Conservation (phyloP, 2,329 filamentous ascomycete species). For the Alternaria tenuissima region DNA sequence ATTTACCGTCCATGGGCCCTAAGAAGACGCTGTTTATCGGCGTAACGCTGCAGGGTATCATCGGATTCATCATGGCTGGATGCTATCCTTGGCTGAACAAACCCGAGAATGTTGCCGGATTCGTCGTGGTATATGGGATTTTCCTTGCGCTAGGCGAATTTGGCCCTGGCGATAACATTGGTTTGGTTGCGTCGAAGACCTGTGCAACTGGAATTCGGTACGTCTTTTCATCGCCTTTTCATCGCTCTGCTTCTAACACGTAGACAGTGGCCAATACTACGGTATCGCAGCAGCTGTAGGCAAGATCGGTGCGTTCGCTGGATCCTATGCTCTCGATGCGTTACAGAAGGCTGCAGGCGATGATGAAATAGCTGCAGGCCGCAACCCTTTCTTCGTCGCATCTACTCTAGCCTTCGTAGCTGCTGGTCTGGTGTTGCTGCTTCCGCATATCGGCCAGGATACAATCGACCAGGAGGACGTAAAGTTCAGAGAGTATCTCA, state of each 20-base stretch:
- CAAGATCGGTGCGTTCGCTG: slow-evolving; percentile 85
- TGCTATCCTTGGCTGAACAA: slow-evolving; percentile 75
- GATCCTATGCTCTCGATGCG: slow-evolving; percentile 81
- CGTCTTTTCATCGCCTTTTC: slow-evolving; percentile 2
- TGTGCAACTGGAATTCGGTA: slow-evolving; percentile 80
- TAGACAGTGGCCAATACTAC: slow-evolving; percentile 71
- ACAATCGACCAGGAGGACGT: slow-evolving; percentile 82
- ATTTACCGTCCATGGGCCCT: slow-evolving; percentile 74
- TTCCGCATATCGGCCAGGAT: slow-evolving; percentile 82
- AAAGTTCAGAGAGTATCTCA: slow-evolving; percentile 77
- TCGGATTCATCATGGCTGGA: slow-evolving; percentile 90
- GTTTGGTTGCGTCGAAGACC: slow-evolving; percentile 84
- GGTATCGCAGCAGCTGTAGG: slow-evolving; percentile 75
- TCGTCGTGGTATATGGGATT: slow-evolving; percentile 80
- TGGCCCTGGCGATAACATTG: slow-evolving; percentile 91
- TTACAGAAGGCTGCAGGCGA: slow-evolving; percentile 53
- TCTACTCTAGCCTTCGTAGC: slow-evolving; percentile 78
- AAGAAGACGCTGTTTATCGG: slow-evolving; percentile 76
- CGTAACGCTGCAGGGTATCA: slow-evolving; percentile 74
- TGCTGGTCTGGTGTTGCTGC: slow-evolving; percentile 67
- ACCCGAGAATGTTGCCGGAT: slow-evolving; percentile 72
- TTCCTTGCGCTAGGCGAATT: slow-evolving; percentile 81
- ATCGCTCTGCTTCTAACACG: neutral
- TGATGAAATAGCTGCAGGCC: slow-evolving; percentile 64
- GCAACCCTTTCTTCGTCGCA: slow-evolving; percentile 91